phyloP scores from a whole-genome alignment of 192 early-diverging fungal genomes.

The Backusella luteola region DNA sequence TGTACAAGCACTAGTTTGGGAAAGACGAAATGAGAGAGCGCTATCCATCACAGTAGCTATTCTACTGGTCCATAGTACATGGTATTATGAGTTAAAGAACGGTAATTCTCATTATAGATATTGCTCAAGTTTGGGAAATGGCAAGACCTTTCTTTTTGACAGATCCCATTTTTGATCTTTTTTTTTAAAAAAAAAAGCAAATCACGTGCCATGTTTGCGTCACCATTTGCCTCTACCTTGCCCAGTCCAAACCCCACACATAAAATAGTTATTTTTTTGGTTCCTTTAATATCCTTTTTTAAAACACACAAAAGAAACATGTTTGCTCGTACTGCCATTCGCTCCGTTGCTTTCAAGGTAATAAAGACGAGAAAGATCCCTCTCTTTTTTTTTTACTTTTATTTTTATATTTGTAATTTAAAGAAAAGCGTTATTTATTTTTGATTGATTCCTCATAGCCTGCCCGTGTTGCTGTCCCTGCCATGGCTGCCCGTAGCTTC shows the following conservation, averaged over 20 bases:
- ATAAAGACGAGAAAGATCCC: neutral
- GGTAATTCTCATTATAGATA: too few species aligned
- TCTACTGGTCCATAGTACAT: too few species aligned
- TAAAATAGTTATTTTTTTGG: neutral
- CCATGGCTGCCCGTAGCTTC: slow-evolving; percentile 55
- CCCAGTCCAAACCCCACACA: neutral
- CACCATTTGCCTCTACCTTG: neutral
- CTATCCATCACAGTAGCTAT: too few species aligned
- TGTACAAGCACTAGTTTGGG: too few species aligned
- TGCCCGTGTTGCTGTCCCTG: slow-evolving; percentile 44
- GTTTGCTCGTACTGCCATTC: slow-evolving; percentile 23
- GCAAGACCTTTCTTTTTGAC: neutral
- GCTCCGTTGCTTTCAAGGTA: slow-evolving; percentile 24
- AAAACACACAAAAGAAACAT: neutral
- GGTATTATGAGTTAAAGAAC: too few species aligned
- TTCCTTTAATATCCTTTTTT: slow-evolving; percentile 7
- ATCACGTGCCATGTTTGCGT: neutral
- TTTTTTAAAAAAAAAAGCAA: neutral
- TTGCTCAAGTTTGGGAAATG: too few species aligned
- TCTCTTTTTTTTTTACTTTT: neutral
- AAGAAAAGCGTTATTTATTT: neutral
- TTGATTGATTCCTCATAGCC: neutral
- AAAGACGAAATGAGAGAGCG: too few species aligned
- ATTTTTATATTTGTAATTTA: neutral
- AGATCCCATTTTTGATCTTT: neutral